A percentile compares a stretch with the other conserved stretches of the same genome.
Conservation (phyloP, 768 basidiomycete genomes). For the Boletus rubropictus region DNA sequence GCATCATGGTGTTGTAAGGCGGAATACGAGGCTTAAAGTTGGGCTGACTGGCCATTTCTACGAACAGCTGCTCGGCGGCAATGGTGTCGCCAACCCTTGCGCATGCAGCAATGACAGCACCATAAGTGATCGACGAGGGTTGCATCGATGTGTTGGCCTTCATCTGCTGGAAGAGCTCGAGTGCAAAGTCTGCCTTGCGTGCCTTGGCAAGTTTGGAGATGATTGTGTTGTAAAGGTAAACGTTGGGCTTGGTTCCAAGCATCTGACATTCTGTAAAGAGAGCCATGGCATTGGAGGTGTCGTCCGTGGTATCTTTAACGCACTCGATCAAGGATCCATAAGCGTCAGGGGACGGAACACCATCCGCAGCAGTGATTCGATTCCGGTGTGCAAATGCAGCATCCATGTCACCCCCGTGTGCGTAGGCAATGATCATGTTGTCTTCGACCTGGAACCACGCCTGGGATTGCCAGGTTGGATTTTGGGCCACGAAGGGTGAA, state of each 20-base stretch:
- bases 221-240: constrained; percentile 94
- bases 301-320: constrained; percentile 93
- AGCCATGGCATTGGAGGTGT: constrained; percentile 78
- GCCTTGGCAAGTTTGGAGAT: constrained; percentile 95
- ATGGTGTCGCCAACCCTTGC: constrained; percentile 84
- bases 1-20: constrained; percentile 99
- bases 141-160: constrained; percentile 48
- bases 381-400: constrained; percentile 75
- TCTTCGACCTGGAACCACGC: constrained; percentile 82
- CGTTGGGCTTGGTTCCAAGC: constrained; percentile 67
- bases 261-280: constrained; percentile 75
- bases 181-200: constrained; percentile 83
- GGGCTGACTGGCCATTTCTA: constrained; percentile 68
- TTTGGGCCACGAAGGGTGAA: constrained; percentile 32
- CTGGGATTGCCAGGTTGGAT: constrained; percentile 43
- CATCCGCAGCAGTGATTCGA: constrained; percentile 71
- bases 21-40: constrained; percentile 88
- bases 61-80: constrained; percentile 77
- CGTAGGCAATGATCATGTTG: constrained; percentile 81
- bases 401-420: constrained; percentile 74
- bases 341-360: constrained; percentile 79
- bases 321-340: constrained; percentile 87
- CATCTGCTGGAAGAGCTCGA: constrained; percentile 88
- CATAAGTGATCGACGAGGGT: constrained; percentile 88
- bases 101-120: constrained; percentile 90